Percentiles rank a stretch among this genome's conserved stretches.
These are phyloP conservation scores for Coniochaeta pulveracea DNA, from an alignment of 2,329 filamentous ascomycete species.

Conservation along the genomic window DNA sequence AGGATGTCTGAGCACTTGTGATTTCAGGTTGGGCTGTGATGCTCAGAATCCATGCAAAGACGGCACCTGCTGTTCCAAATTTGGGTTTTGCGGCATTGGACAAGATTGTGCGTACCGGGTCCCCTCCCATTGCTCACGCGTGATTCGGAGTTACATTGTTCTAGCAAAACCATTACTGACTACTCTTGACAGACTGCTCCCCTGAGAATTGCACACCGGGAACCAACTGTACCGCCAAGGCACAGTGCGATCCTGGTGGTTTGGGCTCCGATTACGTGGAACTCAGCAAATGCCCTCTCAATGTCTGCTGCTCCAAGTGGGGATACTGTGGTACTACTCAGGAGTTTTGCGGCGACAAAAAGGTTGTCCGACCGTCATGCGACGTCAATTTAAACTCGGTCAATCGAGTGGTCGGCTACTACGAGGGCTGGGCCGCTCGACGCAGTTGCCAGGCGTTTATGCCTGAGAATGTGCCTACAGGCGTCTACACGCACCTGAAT, in stretches of 20 bases:
- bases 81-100: no score
- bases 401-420: background rate
- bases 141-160: no score
- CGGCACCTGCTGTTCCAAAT: no score
- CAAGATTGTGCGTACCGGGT: no score
- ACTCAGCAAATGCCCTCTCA: background rate
- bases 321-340: background rate
- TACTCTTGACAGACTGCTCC: no score
- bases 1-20: no score
- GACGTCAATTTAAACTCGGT: background rate
- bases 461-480: slow-evolving; percentile 8
- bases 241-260: background rate
- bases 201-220: no score
- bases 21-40: no score
- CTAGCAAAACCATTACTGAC: no score
- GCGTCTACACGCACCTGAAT: slow-evolving; percentile 12
- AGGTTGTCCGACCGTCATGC: background rate
- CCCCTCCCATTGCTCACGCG: no score
- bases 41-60: no score
- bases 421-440: background rate
- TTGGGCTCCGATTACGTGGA: background rate
- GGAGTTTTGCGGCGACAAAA: background rate
- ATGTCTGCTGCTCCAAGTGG: slow-evolving; percentile 2
- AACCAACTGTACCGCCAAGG: background rate
- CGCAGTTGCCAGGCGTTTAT: slow-evolving; percentile 1